Base-by-base conservation (phyloP, 257 asterid genomes). In the Solanum ossicruentum region DNA sequence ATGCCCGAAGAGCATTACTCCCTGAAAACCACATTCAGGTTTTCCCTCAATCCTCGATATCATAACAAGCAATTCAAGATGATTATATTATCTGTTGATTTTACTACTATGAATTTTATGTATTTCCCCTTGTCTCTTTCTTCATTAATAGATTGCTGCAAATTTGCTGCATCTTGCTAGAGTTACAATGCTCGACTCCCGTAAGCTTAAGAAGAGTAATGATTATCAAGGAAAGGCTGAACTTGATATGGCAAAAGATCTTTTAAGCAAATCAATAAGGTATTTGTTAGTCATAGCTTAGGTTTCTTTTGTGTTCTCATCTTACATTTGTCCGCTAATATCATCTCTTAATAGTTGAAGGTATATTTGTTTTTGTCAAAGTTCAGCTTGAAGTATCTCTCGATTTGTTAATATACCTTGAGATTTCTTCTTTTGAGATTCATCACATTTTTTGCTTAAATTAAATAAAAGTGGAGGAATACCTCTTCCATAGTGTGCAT, bases 21-120 rank as follows among this genome's bases (percentile, higher is more conserved):
- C 95, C 95, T 63, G 84, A 80, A 70, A 93, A 89, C 84, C 97
- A 96, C 92, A 90, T 93, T 90, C 97, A 96, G 99, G 99, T 96
- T 72, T 63, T 56, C n/a, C 63, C 75, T 60, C 58, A 61, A 63
- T 66, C 51, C 56, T 73, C 54, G 11, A 56, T 32, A 80, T 17
- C 15, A 66, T 39, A 32, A 56, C 49, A 58, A 84, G 80, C 54
- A 45, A 51, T 49, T 80, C 58, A 73, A 58, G 82, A 77, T 9
- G 47, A 15, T 26, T 51, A 83, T 49, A 13, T 13, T 75, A 21
- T 17, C 5, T 23, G 43, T 82, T 61, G 58, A 58, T 82, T 61
- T 66, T 61, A 39, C 17, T 45, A 45, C 43, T 82, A 58, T 82
- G 51, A 32, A 23, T 67, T 83, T 13, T 51, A 8, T 66, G 36